These are phyloP conservation scores for Picochlorum sp. DNA, from an alignment of 139 green algal genomes.

Conservation along the genomic window DNA sequence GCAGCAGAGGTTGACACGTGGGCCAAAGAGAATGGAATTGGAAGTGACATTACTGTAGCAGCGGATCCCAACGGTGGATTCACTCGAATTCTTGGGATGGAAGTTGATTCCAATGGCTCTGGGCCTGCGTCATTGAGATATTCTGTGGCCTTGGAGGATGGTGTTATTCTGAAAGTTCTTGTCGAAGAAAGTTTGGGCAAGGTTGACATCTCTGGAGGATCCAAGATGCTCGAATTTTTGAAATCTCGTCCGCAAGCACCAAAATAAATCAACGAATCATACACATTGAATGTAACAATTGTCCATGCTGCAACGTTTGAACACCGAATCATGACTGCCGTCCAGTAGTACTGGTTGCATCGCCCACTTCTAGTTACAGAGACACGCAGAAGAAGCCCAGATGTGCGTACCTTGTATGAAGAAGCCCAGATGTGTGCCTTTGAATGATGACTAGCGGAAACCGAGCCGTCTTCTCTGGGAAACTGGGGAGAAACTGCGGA, in stretches of 20 bases:
- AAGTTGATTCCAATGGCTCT: slow-evolving; percentile 5
- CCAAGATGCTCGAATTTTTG: slow-evolving; percentile 20
- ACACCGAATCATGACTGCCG: too few relatives aligned
- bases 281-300: too few relatives aligned
- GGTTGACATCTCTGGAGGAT: slow-evolving; percentile 20
- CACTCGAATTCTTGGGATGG: slow-evolving; percentile 30
- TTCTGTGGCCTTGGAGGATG: slow-evolving; percentile 29
- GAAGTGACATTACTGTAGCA: slow-evolving; percentile 5
- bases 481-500: too few relatives aligned
- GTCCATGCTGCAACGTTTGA: too few relatives aligned
- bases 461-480: too few relatives aligned
- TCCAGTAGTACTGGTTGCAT: too few relatives aligned
- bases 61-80: slow-evolving; percentile 24
- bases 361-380: too few relatives aligned
- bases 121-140: slow-evolving; percentile 17
- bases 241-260: slow-evolving; percentile 7
- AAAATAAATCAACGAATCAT: background rate
- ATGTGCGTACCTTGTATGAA: too few relatives aligned
- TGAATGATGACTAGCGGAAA: too few relatives aligned
- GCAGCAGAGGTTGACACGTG: slow-evolving; percentile 23
- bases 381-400: too few relatives aligned
- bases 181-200: slow-evolving; percentile 20
- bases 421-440: too few relatives aligned
- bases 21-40: slow-evolving; percentile 11
- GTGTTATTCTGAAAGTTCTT: slow-evolving; percentile 40